Percentiles rank a stretch among this genome's conserved stretches.
These are phyloP conservation scores for Boehmeria nivea DNA, from an alignment of 306 rosid species.

Conservation along the genomic window DNA sequence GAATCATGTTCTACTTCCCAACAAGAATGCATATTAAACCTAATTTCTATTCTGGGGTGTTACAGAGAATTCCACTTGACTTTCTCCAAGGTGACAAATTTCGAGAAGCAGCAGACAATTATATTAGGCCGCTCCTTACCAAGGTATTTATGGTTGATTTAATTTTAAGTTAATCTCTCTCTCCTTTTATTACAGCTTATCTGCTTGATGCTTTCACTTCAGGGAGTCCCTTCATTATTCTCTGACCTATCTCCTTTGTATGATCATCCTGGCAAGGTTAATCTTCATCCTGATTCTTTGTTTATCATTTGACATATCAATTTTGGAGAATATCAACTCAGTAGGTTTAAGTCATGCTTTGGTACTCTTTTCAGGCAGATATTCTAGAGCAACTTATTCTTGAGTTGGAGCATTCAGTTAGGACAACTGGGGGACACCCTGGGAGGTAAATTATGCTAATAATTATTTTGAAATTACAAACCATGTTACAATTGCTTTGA, in stretches of 20 bases:
- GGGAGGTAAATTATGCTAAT: conserved; percentile 62
- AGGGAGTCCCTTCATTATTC: conserved; percentile 98
- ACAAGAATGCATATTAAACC: conserved; percentile 5
- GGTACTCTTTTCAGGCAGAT: conserved; percentile 62
- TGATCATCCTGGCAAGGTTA: conserved; percentile 88
- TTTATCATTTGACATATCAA: conserved; percentile 4
- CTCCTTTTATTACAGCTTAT: conserved; percentile 9
- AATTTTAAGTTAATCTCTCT: not conserved
- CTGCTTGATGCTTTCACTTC: conserved; percentile 39
- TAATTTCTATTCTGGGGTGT: not conserved
- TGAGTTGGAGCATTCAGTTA: conserved; percentile 69
- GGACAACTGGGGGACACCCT: conserved; percentile 56
- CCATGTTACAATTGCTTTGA: too few species aligned
- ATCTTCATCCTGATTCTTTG: conserved; percentile 17
- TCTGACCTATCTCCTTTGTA: conserved; percentile 93
- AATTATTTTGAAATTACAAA: too few species aligned
- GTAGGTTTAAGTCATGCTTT: conserved; percentile 12
- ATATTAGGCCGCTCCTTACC: conserved; percentile 84
- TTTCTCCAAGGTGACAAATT: conserved; percentile 79
- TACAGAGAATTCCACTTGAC: conserved; percentile 96
- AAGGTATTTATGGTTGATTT: conserved; percentile 48
- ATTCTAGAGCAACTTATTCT: conserved; percentile 85
- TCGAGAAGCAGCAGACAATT: conserved; percentile 81
- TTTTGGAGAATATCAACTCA: conserved; percentile 9
- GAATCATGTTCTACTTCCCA: not conserved